Evolutionary conservation across 352 stramenopile genomes (phyloP), one percentile per base, ranked within the genome.

Genomic region (Globisporangium nunn): DNA sequence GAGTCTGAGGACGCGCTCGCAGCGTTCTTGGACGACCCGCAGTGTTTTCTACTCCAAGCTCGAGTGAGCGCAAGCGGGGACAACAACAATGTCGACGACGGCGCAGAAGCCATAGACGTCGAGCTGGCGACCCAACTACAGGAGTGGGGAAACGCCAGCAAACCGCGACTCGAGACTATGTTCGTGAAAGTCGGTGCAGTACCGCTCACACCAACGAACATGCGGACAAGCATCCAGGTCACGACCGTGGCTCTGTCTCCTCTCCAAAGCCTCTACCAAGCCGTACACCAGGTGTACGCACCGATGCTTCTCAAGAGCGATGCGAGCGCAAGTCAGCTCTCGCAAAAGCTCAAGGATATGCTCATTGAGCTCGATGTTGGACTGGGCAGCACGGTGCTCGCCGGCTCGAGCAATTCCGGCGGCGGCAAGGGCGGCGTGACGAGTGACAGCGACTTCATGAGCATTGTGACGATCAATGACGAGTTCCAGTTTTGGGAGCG

Each of bases 401-500:
- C 23, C 30, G 28, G 48, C 15, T 10, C 37, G 6, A 29, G 10
- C 15, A 71, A 65, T 35, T 81, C 46, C 59, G 6, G 33, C 28
- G 52, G 46, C 45, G 56, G 49, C 28, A 48, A 49, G 28, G 54
- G 18, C 23, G 51, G 58, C 46, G 50, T 41, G 37, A 11, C 47
- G 5, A 63, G 59, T 31, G 72, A 84, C 17, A 50, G 40, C 17
- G 68, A 70, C 14, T 66, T 95, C 17, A 83, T 88, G 70, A 66
- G 61, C n/a, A 95, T 97, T 33, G 78, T 83, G 31, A 92, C 71
- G 15, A 76, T 95, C 54, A 65, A 67, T 2, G 88, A 97, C 67
- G 90, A 97, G 64, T 88, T 95, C 47, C 61, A 82, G 2, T 97
- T 87, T 62, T 97, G 91, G 89, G 78, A 87, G 35, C 62, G 72